Evolutionary conservation across 495 filamentous ascomycete genomes (phyloP), one percentile per base, ranked within the genome.

Genomic region (Parachaetomium inaequale): DNA sequence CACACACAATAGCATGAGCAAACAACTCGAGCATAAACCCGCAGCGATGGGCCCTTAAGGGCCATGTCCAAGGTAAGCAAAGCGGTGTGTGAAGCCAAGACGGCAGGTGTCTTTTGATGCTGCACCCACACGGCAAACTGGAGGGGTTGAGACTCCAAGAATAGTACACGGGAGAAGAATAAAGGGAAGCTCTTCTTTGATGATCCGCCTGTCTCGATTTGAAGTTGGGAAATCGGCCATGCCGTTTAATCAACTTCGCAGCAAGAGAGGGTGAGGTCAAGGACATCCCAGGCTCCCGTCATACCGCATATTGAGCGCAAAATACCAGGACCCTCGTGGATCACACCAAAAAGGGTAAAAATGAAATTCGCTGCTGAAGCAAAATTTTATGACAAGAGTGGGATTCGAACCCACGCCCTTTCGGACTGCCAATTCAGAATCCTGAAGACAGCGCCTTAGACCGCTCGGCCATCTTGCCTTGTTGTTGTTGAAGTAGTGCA

Each of bases 321-420:
- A 36, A 36, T 5, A 36, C 10, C 34, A 36, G 14, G 8, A 36
- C 8, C 8, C 14, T 11, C 34, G 8, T 36, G 34, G 34, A 2
- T n/a, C n/a, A n/a, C n/a, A n/a, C n/a, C n/a, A n/a, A n/a, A n/a
- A n/a, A n/a, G n/a, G n/a, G n/a, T n/a, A n/a, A n/a, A n/a, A n/a
- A n/a, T n/a, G n/a, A n/a, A n/a, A n/a, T n/a, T n/a, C n/a, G n/a
- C n/a, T n/a, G n/a, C n/a, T 50, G 15, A 19, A 49, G 40, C 50
- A 61, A 61, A 61, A 61, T 40, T n/a, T 61, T 32, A 49, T 68
- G 63, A 68, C 66, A 67, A 72, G 69, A 71, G 69, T 71, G 69
- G 69, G 69, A 71, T 71, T 71, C 69, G 69, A 71, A 69, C 69
- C 69, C 69, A 71, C 69, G 69, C 69, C 69, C 69, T 71, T 71